A percentile compares a stretch with the other conserved stretches of the same genome.
phyloP scores from a whole-genome alignment of 164 flowering plant species.

The Stephania yunnanensis region DNA sequence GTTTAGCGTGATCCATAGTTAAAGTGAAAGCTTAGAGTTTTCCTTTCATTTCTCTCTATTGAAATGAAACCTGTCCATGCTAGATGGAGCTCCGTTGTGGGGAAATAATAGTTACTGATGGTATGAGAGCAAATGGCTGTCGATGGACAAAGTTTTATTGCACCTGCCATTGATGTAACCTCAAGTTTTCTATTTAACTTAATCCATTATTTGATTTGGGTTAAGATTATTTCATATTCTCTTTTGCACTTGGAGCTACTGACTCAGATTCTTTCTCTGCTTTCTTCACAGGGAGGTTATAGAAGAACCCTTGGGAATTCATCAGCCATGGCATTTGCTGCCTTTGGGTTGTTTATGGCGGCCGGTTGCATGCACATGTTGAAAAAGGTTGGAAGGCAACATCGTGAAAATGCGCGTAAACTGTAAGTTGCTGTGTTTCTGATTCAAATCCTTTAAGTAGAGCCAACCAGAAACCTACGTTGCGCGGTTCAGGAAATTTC shows the following conservation, averaged over 20 bases:
- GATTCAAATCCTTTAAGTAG: neutral
- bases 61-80: neutral
- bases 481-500: neutral
- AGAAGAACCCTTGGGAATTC: slow-evolving; percentile 50
- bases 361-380: slow-evolving; percentile 71
- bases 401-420: slow-evolving; percentile 54
- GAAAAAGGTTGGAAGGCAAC: slow-evolving; percentile 65
- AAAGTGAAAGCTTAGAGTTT: too few species aligned
- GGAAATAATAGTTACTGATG: neutral
- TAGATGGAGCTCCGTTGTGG: neutral
- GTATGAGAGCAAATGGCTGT: neutral
- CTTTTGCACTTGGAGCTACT: neutral
- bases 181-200: neutral
- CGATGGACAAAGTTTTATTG: neutral
- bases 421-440: slow-evolving; percentile 17
- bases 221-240: neutral
- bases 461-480: neutral
- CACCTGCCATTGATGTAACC: neutral
- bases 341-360: slow-evolving; percentile 56
- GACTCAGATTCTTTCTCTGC: neutral
- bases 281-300: slow-evolving; percentile 55
- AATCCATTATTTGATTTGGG: too few species aligned
- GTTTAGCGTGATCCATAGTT: too few species aligned
- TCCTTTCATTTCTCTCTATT: too few species aligned
- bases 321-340: slow-evolving; percentile 53